Base-by-base conservation (phyloP, 306 rosid species). In the Vigna trinervia region DNA sequence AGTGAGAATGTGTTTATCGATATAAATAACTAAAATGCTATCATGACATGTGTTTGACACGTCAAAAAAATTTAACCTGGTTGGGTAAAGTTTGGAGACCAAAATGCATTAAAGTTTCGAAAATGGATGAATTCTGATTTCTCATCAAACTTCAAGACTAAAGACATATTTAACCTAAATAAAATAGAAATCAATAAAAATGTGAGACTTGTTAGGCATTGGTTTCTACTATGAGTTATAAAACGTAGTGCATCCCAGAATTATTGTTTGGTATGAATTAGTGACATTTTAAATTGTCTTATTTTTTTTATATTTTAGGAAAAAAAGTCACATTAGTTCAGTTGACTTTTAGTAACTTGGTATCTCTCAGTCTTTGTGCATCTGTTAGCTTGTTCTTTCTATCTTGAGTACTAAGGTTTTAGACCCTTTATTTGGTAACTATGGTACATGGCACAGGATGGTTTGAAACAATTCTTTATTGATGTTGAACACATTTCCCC, bases 381-480 rank as follows among this genome's bases (percentile, higher is more conserved):
- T 59, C 20, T 59, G 38, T 50, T 46, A 46, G 75, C 36, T 74
- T 66, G 14, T 75, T 63, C 32, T 62, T 58, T 67, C 60, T 47
- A 36, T 76, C 59, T 79, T 30, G 62, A 50, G 75, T 28, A 12
- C 63, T 0, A 12, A 43, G 54, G 50, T 7, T 15, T 11, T 39
- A 15, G 19, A 26, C 8, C 28, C 11, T 39, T 36, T 17, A 3
- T 64, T n/a, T 28, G 43, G 20, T 59, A n/a, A 32, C 3, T 60
- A 6, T 6, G n/a, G 57, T 15, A 15, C 52, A 6, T 12, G 57
- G 67, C 22, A 73, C 69, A 5, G 11, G 56, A 59, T 46, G 71
- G 19, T 75, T 45, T 81, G 57, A 81, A 53, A 71, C 28, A 72
- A 38, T 73, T 46, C 19, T 81, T 73, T 36, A 73, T 52, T 22